Evolutionary conservation across 129 eudicot species (phyloP).

Genomic region (Saposhnikovia divaricata): DNA sequence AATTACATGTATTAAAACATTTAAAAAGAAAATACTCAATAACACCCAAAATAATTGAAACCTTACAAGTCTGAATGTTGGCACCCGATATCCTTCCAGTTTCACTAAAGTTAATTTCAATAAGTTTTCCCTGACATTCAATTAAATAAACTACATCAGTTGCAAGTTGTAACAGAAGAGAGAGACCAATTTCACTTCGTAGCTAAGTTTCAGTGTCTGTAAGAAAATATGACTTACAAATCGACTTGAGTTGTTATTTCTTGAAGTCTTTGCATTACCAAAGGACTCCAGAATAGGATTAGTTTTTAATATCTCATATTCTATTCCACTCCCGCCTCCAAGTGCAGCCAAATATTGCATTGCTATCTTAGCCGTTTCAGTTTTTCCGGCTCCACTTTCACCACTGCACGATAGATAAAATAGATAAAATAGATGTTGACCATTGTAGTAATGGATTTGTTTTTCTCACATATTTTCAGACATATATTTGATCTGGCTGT

Average conservation of each 20-base stretch:
- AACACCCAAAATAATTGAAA: conserved; percentile 7
- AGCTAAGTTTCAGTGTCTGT: neutral
- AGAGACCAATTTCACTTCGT: conserved; percentile 6
- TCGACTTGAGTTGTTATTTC: conserved; percentile 94
- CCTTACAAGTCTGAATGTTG: conserved; percentile 90
- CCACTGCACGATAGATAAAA: conserved; percentile 46
- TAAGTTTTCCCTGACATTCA: conserved; percentile 76
- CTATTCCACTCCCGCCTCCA: conserved; percentile 99
- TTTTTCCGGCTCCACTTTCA: conserved; percentile 98
- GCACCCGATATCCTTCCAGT: conserved; percentile 98
- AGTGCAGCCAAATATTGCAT: conserved; percentile 99
- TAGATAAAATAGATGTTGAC: conserved; percentile 6
- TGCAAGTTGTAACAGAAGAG: conserved; percentile 4
- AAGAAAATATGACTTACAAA: conserved; percentile 59
- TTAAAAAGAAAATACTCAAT: neutral
- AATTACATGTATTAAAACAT: neutral
- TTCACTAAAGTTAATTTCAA: conserved; percentile 97
- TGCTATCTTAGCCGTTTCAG: conserved; percentile 97
- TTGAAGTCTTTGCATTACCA: conserved; percentile 93
- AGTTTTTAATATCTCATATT: conserved; percentile 77
- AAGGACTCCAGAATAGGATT: conserved; percentile 93
- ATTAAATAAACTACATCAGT: conserved; percentile 11
- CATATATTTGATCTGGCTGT: neutral
- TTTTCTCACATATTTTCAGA: conserved; percentile 1
- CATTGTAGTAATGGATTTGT: neutral